phyloP scores from a whole-genome alignment of 2,329 filamentous ascomycete genomes.

The Cytospora mali region DNA sequence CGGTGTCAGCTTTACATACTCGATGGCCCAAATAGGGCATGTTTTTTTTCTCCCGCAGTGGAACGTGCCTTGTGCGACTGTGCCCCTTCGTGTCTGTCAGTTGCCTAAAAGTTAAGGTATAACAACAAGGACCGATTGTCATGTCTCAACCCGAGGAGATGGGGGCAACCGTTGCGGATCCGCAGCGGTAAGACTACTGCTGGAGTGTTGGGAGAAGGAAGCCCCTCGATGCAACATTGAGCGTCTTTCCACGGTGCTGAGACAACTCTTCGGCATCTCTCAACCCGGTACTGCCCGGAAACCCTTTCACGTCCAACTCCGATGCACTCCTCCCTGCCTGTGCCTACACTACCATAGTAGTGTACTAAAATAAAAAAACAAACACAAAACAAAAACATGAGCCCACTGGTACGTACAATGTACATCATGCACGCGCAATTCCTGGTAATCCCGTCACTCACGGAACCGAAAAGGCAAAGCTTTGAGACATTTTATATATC shows the following conservation, averaged over 20 bases:
- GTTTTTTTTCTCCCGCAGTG: background rate
- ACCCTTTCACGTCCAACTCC: background rate
- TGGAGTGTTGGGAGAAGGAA: background rate
- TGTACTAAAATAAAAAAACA: too few relatives aligned
- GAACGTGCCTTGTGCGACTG: background rate
- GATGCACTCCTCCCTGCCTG: background rate
- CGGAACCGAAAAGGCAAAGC: background rate
- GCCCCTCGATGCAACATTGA: background rate
- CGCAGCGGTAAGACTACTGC: background rate
- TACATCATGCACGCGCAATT: background rate
- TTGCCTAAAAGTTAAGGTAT: conserved; percentile 16
- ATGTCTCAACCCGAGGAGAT: conserved; percentile 12
- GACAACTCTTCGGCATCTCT: conserved; percentile 10
- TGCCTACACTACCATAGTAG: too few relatives aligned
- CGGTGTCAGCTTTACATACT: background rate
- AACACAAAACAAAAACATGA: too few relatives aligned
- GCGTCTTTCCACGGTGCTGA: background rate
- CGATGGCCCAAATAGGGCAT: background rate
- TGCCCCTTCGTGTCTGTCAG: conserved; percentile 16
- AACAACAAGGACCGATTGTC: background rate
- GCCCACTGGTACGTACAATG: background rate
- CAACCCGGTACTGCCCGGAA: conserved; percentile 15
- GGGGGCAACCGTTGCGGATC: conserved; percentile 20
- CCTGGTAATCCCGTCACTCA: background rate
- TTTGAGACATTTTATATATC: background rate